These are phyloP conservation scores for Solanum chaucha DNA, from an alignment of 257 asterid genomes.

Conservation along the genomic window DNA sequence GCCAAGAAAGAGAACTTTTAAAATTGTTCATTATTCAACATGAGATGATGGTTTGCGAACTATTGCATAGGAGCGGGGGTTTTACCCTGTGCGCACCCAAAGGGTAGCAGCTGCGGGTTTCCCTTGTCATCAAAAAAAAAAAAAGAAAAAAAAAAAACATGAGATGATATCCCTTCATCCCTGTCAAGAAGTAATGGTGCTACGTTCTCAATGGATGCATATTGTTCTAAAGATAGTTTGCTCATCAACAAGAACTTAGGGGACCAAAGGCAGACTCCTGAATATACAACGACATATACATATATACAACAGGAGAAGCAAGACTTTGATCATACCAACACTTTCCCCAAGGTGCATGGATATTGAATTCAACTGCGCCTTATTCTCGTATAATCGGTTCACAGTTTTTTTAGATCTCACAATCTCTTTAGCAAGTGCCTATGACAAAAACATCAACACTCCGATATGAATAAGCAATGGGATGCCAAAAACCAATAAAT, in stretches of 20 bases:
- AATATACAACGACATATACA: background rate
- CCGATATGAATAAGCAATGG: background rate
- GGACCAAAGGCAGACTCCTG: background rate
- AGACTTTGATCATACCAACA: conserved; percentile 44
- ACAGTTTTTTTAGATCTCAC: conserved; percentile 80
- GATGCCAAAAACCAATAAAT: background rate
- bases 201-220: background rate
- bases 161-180: background rate
- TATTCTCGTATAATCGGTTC: conserved; percentile 79
- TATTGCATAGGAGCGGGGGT: too few species aligned
- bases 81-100: too few species aligned
- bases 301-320: background rate
- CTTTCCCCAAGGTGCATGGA: conserved; percentile 99
- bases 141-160: background rate
- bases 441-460: conserved; percentile 1
- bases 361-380: conserved; percentile 89
- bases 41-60: background rate
- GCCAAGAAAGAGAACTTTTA: background rate
- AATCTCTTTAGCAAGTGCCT: conserved; percentile 89
- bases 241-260: background rate
- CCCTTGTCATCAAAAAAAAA: too few species aligned
- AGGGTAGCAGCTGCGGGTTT: too few species aligned
- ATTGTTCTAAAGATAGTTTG: background rate
- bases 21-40: background rate
- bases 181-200: background rate